phyloP scores from a whole-genome alignment of 2,329 filamentous ascomycete genomes.

The Paracamarosporium sp. region DNA sequence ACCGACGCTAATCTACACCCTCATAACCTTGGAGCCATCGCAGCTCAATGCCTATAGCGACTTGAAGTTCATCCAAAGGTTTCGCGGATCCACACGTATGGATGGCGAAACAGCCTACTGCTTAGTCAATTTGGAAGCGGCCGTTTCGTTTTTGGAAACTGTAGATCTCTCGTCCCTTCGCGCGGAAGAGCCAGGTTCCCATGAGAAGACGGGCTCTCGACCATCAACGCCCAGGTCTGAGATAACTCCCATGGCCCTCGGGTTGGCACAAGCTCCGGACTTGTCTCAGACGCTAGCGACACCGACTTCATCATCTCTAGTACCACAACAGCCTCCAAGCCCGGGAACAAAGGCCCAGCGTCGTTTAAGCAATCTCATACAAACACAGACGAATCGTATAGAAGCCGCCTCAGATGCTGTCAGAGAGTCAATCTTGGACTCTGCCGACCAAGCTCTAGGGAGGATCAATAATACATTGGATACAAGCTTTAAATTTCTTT shows the following conservation, averaged over 20 bases:
- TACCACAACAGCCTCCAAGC: conserved; percentile 34
- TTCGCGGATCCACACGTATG: conserved; percentile 83
- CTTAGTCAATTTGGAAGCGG: conserved; percentile 92
- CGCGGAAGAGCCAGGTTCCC: conserved; percentile 73
- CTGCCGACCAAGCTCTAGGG: conserved; percentile 90
- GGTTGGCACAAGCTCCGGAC: conserved; percentile 45
- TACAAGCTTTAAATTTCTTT: conserved; percentile 90
- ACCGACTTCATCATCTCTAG: conserved; percentile 26
- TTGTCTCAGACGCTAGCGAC: conserved; percentile 49
- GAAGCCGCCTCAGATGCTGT: conserved; percentile 85
- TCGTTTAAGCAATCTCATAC: conserved; percentile 83
- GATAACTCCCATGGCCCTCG: conserved; percentile 49
- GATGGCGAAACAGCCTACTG: conserved; percentile 96
- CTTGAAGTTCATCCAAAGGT: conserved; percentile 90
- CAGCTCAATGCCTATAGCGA: conserved; percentile 91
- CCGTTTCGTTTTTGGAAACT: conserved; percentile 92
- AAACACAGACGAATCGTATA: conserved; percentile 81
- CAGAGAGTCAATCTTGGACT: conserved; percentile 69
- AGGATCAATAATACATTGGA: conserved; percentile 90
- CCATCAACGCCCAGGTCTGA: conserved; percentile 54
- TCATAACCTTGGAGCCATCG: conserved; percentile 89
- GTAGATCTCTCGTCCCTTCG: conserved; percentile 90
- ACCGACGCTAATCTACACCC: conserved; percentile 92
- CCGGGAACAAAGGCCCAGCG: conserved; percentile 67
- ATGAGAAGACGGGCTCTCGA: conserved; percentile 60